Conservation (phyloP, 2,329 filamentous ascomycete genomes). For the Botryosphaeria agaves region DNA sequence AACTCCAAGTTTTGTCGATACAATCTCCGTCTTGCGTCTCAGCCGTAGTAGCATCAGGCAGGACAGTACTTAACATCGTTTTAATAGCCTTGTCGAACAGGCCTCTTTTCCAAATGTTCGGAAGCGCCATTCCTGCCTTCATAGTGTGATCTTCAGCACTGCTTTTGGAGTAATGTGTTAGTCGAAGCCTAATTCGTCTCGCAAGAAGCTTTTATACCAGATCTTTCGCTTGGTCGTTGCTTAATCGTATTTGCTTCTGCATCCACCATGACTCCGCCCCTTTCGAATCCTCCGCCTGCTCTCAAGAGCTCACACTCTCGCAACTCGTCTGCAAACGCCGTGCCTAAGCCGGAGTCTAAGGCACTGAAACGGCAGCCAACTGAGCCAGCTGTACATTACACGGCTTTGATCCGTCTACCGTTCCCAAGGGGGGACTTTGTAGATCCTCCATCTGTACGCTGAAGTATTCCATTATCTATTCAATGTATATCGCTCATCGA, state of each 20-base stretch:
- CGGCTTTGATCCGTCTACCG: conserved; percentile 77
- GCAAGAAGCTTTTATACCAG: too few species aligned
- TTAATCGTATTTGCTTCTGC: neutral
- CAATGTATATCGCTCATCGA: neutral
- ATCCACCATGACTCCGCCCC: neutral
- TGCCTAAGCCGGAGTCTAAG: neutral
- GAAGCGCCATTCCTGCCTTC: too few species aligned
- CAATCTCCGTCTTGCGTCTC: too few species aligned
- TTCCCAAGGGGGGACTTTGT: conserved; percentile 76
- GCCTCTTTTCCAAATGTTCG: too few species aligned
- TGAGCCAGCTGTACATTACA: conserved; percentile 27
- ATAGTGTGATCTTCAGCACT: too few species aligned
- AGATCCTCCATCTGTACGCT: conserved; percentile 66
- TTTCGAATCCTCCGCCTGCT: neutral
- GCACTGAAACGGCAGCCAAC: neutral
- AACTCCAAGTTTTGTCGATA: too few species aligned
- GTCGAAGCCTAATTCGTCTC: too few species aligned
- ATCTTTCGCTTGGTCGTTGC: too few species aligned
- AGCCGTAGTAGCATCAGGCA: too few species aligned
- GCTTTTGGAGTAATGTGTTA: too few species aligned
- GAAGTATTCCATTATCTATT: conserved; percentile 10
- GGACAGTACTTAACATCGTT: too few species aligned
- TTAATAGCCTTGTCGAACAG: too few species aligned
- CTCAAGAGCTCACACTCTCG: neutral
- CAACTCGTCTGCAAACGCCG: neutral